Evolutionary conservation across 1,284 basidiomycete genomes (phyloP), one percentile per base, ranked within the genome.

Genomic region (Flammula alnicola): DNA sequence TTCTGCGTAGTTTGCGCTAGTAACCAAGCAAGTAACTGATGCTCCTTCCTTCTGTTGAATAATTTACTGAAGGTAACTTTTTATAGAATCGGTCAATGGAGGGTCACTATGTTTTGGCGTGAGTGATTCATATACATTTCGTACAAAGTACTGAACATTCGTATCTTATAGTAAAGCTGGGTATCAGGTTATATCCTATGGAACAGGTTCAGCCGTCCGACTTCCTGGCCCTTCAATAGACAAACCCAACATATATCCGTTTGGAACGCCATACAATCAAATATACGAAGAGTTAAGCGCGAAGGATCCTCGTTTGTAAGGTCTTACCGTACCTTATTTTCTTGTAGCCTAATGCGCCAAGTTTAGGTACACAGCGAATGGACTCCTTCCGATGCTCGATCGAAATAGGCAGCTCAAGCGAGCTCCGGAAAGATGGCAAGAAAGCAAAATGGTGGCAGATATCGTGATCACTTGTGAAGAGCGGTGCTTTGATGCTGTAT

Each of bases 401-500:
- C 85, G 97, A 32, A 99, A 99, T 75, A 77, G 97, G 52, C 83
- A 86, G 52, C 83, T 99, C 53, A 99, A 99, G 69, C 68, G 78
- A 3, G 95, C 96, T 6, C 97, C 97, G 27, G 95, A 99, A 67
- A 82, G 95, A 57, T 99, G 95, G 95, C 96, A 99, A 63, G 95
- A 98, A 47, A 88, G 82, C 47, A 88, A 78, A 63, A 85, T 86
- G 1, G 77, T 93, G 9, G 93, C 93, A 5, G 97, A 99, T 66
- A 81, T 99, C 11, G 96, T 99, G 11, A 97, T 99, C 60, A 99
- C 97, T 3, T 99, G 97, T 70, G 97, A 99, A 73, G 97, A 99
- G 70, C 82, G 96, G 49, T 99, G 97, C 71, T 99, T 95, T 69
- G 97, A 99, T 66, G 90, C 94, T 2, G 97, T 99, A 14, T 98